These are phyloP conservation scores for Exidia glandulosa DNA, from an alignment of 768 basidiomycete genomes.

Conservation along the genomic window DNA sequence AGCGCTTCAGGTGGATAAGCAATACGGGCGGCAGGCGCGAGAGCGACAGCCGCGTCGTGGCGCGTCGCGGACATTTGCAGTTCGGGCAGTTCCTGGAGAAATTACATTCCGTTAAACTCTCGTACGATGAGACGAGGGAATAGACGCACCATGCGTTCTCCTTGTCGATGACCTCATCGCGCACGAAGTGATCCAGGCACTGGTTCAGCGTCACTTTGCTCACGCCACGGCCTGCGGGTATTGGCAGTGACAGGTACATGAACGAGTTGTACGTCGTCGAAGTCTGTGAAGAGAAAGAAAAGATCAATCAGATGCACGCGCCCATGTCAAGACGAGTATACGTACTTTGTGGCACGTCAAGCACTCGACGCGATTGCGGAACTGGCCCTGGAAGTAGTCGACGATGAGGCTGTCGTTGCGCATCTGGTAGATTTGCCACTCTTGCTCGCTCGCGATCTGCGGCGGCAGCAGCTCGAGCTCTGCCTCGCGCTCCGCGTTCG, in stretches of 20 bases:
- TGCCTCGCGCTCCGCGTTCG: constrained; percentile 72
- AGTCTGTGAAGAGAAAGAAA: constrained; percentile 54
- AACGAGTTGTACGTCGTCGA: constrained; percentile 96
- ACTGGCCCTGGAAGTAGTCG: constrained; percentile 97
- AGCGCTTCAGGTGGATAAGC: constrained; percentile 85
- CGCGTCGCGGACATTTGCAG: constrained; percentile 81
- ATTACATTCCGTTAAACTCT: neutral
- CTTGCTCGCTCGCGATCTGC: constrained; percentile 80
- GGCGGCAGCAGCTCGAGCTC: constrained; percentile 79
- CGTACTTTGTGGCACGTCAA: constrained; percentile 78
- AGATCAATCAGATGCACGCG: neutral
- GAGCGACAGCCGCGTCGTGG: constrained; percentile 78
- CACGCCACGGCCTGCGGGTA: constrained; percentile 53
- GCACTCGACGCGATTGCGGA: constrained; percentile 81
- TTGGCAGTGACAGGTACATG: constrained; percentile 87
- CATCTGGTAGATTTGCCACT: constrained; percentile 85
- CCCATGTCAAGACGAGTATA: neutral
- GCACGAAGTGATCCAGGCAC: constrained; percentile 85
- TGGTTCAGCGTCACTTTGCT: constrained; percentile 57
- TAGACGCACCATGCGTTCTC: constrained; percentile 79
- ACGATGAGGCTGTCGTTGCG: constrained; percentile 91
- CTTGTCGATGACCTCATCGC: constrained; percentile 81
- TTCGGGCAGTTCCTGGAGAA: constrained; percentile 77
- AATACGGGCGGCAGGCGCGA: constrained; percentile 90
- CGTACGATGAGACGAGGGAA: neutral